phyloP scores from a whole-genome alignment of 306 rosid species.

The Trichosanthes truncata region DNA sequence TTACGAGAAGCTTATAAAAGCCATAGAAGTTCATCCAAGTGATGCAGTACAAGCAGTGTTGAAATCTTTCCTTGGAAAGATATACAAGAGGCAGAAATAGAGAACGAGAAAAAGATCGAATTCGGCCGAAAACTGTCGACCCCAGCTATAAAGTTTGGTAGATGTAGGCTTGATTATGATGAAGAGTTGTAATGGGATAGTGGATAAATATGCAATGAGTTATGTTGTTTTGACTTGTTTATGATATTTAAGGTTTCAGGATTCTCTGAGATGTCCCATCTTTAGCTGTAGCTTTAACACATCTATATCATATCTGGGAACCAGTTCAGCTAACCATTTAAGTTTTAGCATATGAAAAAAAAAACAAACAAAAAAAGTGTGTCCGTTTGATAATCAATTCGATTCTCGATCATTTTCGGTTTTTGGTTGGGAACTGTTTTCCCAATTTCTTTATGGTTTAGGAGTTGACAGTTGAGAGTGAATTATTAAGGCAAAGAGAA shows the following conservation, averaged over 20 bases:
- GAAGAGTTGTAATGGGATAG: not conserved
- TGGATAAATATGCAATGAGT: not conserved
- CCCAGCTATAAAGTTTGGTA: not conserved
- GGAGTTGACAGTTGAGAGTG: not conserved
- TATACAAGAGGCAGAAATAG: slow-evolving; percentile 86
- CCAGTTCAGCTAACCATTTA: too few relatives aligned
- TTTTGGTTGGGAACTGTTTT: not conserved
- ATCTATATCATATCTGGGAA: not conserved
- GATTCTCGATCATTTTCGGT: not conserved
- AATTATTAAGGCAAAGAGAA: not conserved
- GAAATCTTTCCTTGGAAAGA: slow-evolving; percentile 81
- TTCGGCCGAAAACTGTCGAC: not conserved
- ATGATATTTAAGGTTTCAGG: not conserved
- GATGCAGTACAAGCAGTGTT: slow-evolving; percentile 72
- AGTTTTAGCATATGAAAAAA: not conserved
- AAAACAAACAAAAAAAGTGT: not conserved
- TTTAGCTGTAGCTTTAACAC: not conserved
- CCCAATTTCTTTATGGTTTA: not conserved
- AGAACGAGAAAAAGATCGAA: not conserved
- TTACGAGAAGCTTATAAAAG: slow-evolving; percentile 43
- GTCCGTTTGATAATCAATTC: not conserved
- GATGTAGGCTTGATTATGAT: not conserved
- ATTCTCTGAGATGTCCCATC: not conserved
- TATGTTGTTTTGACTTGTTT: not conserved
- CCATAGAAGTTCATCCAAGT: slow-evolving; percentile 74